Base-by-base conservation (phyloP, 2,329 filamentous ascomycete species). In the Penicillium rolfsii region DNA sequence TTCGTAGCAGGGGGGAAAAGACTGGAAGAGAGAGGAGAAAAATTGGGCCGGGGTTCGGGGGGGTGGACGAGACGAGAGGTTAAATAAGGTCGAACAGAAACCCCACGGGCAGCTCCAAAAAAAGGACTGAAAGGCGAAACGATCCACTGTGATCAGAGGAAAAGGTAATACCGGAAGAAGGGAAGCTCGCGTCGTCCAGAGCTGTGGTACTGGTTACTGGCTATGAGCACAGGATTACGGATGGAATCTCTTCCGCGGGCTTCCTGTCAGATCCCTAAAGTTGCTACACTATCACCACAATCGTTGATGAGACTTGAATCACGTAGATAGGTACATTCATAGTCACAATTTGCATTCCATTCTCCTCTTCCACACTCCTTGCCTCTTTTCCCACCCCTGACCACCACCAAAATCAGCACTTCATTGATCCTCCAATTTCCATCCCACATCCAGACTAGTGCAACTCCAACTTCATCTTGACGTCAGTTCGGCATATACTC, bases 401-500 rank as follows among this genome's bases (percentile, higher is more conserved):
- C 35, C 11, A 36, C 2, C 22, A 38, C 14, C n/a, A 38, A 22
- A 19, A 50, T 26, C n/a, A 52, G n/a, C 12, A 9, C 12, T 7
- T 28, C 9, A 11, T 52, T 26, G 16, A 22, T 43, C 28, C 7
- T 33, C 30, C 30, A 46, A n/a, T 40, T 22, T 38, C 33, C 36
- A 41, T 36, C 14, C 35, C 55, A 12, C 30, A 50, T 33, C 41
- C 33, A n/a, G 49, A 2, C 28, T 45, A 35, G 50, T 50, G 26
- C 60, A 14, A 46, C 41, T 56, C 46, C 26, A 46, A 40, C 11
- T 54, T 60, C 56, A 65, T 63, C 24, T 35, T 70, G 69, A 73
- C 71, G 69, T 73, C 70, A 69, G 52, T 22, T 64, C 71, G 71
- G 71, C 22, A 2, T 58, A 68, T 40, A 45, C 63, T 73, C 71